Evolutionary conservation across 352 stramenopile species (phyloP).

Genomic region (Phytophthora constricta): DNA sequence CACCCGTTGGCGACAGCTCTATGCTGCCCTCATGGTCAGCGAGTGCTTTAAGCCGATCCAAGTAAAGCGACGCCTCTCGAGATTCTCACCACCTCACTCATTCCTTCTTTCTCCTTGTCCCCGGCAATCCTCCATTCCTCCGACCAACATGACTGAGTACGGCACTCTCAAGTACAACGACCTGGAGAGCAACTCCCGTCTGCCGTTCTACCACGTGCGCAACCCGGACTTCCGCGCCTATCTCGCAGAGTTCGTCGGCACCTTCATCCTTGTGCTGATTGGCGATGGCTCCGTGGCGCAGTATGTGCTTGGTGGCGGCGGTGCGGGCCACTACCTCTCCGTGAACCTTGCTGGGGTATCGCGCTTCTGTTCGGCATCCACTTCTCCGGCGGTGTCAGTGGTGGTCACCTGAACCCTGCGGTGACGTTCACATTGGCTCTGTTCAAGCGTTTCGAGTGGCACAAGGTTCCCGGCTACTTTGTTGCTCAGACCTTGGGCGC

Average conservation of each 20-base stretch:
- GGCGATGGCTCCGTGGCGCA: conserved; percentile 61
- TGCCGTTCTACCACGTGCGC: conserved; percentile 37
- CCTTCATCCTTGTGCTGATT: conserved; percentile 69
- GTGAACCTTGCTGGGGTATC: conserved; percentile 67
- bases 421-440: conserved; percentile 55
- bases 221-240: conserved; percentile 55
- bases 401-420: conserved; percentile 69
- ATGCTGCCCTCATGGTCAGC: neutral
- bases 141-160: conserved; percentile 42
- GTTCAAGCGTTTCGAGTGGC: conserved; percentile 54
- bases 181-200: conserved; percentile 31
- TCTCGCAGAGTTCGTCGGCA: conserved; percentile 64
- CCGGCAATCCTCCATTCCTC: conserved; percentile 4
- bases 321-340: conserved; percentile 52
- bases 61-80: neutral
- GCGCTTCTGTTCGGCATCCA: conserved; percentile 68
- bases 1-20: conserved; percentile 10
- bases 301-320: conserved; percentile 48
- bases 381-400: conserved; percentile 53
- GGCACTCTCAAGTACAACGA: conserved; percentile 41
- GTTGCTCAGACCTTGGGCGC: conserved; percentile 49
- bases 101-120: conserved; percentile 24
- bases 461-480: conserved; percentile 58
- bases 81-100: conserved; percentile 24
- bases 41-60: conserved; percentile 18